A percentile compares a stretch with the other conserved stretches of the same genome.
phyloP scores from a whole-genome alignment of 78 protist genomes.

The Dictyostelium brefeldianum region DNA sequence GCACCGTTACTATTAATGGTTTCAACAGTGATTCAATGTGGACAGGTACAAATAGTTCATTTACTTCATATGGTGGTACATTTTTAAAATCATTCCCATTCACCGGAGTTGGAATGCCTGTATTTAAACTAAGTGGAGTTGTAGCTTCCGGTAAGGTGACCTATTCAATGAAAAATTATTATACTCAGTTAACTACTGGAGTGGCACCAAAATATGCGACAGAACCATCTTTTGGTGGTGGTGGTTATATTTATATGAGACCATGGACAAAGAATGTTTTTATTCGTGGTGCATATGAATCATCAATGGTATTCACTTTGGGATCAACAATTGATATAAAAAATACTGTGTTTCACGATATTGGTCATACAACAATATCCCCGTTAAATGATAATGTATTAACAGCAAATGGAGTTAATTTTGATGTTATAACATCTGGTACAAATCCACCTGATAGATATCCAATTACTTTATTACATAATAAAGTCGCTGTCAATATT shows the following conservation, averaged over 20 bases:
- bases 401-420: neutral
- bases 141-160: neutral
- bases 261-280: neutral
- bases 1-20: neutral
- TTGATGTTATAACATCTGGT: neutral
- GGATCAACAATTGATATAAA: neutral
- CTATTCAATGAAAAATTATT: neutral
- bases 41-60: neutral
- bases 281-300: neutral
- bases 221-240: neutral
- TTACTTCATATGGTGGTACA: neutral
- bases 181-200: neutral
- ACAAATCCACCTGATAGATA: neutral
- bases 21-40: neutral
- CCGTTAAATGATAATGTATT: neutral
- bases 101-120: neutral
- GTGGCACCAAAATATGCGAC: too few species aligned
- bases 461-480: constrained; percentile 10
- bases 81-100: neutral
- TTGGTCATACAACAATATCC: neutral
- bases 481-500: neutral
- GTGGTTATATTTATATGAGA: neutral
- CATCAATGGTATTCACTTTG: neutral
- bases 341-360: neutral
- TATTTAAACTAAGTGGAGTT: neutral